Evolutionary conservation across 2,329 filamentous ascomycete species (phyloP), one percentile per base, ranked within the genome.

Genomic region (Fusarium sp.): DNA sequence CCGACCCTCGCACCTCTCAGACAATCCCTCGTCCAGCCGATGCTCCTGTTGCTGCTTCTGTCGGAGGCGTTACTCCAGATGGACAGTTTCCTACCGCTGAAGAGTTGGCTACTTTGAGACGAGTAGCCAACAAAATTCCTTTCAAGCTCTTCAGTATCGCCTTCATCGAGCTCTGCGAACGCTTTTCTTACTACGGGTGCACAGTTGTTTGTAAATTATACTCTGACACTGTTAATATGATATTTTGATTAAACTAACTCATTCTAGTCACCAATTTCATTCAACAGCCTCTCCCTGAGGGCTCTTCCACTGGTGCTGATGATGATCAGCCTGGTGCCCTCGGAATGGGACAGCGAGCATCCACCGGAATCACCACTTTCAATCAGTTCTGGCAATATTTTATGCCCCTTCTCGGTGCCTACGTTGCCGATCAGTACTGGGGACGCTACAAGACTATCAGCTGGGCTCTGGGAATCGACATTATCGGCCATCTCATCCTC

Each of bases 171-270:
- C 76, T 92, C 28, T 92, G 89, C 78, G 91, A 93, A 78, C 88
- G 91, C 34, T 92, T 92, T 78, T 90, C 88, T 4, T 93, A 92
- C 82, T 92, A 92, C 72, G 91, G 91, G 34, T 88, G 87, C 7
- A 87, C 86, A 13, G 85, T 87, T 40, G 84, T 91, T 39, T 90
- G 88, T 89, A 77, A 89, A 75, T 90, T 18, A 26, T 26, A 31
- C 0, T 22, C 33, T 46, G n/a, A 45, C n/a, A 11, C 20, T 33
- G n/a, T 11, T 14, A 0, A 24, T 44, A 14, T 8, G 8, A 8
- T 31, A 11, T 9, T 7, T 43, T 36, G 28, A 34, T 28, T n/a
- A 15, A 48, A 13, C 38, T 62, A 36, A 67, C 58, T 46, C 8
- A 6, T 24, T 33, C 13, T n/a, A 81, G 78, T 84, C 71, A 86